Evolutionary conservation across 805 yeast genomes (phyloP).

Genomic region (Hanseniaspora vineae): DNA sequence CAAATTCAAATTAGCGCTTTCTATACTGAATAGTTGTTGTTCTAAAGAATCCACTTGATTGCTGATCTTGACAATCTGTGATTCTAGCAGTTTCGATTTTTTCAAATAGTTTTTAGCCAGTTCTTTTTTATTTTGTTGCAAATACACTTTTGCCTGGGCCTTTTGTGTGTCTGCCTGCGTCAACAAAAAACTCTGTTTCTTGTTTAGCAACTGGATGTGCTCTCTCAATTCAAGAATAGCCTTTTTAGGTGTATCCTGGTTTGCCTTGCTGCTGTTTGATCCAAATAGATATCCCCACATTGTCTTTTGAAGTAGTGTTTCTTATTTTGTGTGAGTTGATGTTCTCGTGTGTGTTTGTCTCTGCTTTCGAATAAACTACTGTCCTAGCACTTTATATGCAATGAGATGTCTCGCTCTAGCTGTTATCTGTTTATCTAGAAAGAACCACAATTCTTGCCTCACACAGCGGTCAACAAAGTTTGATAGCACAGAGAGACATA

Average conservation of each 20-base stretch:
- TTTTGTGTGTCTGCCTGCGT: slow-evolving; percentile 76
- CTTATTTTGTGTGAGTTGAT: too few species aligned
- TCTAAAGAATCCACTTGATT: slow-evolving; percentile 84
- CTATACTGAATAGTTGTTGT: slow-evolving; percentile 80
- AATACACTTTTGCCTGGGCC: slow-evolving; percentile 62
- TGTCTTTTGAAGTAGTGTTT: not conserved
- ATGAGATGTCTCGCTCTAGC: too few species aligned
- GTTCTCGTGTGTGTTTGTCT: too few species aligned
- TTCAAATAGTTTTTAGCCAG: slow-evolving; percentile 79
- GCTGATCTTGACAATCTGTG: slow-evolving; percentile 65
- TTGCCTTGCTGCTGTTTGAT: slow-evolving; percentile 1
- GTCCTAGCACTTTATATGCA: too few species aligned
- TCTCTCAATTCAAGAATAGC: slow-evolving; percentile 84
- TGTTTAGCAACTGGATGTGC: slow-evolving; percentile 74
- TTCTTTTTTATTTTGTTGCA: slow-evolving; percentile 47
- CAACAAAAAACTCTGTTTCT: slow-evolving; percentile 72
- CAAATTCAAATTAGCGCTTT: slow-evolving; percentile 87
- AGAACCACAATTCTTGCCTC: too few species aligned
- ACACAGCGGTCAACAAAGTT: too few species aligned
- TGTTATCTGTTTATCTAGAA: too few species aligned
- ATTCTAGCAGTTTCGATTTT: slow-evolving; percentile 72
- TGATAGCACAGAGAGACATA: too few species aligned
- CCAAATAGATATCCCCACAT: slow-evolving; percentile 6
- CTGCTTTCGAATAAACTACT: too few species aligned
- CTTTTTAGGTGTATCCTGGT: slow-evolving; percentile 71